phyloP scores from a whole-genome alignment of 2,329 filamentous ascomycete species.

The Colletotrichum musicola region DNA sequence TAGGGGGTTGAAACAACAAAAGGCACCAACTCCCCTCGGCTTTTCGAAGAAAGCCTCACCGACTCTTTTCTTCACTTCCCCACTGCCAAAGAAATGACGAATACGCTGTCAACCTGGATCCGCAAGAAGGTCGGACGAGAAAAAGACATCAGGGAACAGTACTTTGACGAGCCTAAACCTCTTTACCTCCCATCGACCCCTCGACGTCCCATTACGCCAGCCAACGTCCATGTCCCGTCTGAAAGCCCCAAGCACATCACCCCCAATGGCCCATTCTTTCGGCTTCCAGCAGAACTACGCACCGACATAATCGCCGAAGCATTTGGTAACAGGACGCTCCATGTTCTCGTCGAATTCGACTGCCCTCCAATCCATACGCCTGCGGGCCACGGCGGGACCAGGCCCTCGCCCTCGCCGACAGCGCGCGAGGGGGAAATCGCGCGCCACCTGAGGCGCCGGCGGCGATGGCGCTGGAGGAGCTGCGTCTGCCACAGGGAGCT shows the following conservation, averaged over 20 bases:
- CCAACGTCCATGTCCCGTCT: neutral
- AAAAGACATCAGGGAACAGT: neutral
- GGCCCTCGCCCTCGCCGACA: neutral
- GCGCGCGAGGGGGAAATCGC: neutral
- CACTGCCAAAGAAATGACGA: neutral
- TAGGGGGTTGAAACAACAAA: no score
- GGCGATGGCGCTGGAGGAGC: neutral
- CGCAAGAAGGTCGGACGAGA: neutral
- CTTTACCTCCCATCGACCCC: neutral
- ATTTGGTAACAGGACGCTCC: neutral
- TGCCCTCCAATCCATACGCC: neutral
- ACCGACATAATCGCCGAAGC: neutral
- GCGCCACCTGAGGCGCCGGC: neutral
- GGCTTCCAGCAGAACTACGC: neutral
- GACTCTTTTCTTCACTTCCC: neutral
- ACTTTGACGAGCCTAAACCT: neutral
- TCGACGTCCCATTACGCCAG: neutral
- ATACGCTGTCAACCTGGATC: neutral
- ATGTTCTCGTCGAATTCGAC: neutral
- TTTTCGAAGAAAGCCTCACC: neutral
- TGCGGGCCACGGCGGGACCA: neutral
- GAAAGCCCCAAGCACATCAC: neutral
- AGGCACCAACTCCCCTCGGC: no score
- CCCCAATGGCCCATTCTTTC: neutral
- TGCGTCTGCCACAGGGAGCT: neutral